Base-by-base conservation (phyloP, 78 protist species). In the Guillardia theta region DNA sequence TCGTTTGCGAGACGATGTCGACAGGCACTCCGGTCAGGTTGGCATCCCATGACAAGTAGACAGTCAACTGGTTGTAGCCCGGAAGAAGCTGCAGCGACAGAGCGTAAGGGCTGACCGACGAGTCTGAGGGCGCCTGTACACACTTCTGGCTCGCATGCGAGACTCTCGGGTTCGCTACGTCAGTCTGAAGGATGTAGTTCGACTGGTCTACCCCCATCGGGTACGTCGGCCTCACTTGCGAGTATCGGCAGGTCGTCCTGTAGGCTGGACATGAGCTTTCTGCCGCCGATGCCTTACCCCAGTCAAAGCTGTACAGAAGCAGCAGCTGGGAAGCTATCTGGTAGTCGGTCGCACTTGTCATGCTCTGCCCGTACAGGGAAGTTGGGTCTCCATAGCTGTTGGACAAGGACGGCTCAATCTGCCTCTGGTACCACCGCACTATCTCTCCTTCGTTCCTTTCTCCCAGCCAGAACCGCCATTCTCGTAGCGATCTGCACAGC, bases 401-500 rank as follows among this genome's bases (percentile, higher is more conserved):
- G 4, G 83, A 33, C 83, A 36, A 43, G 9, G 0, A 36, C 41
- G 83, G 83, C 3, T 36, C 10, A 22, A 70, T 12, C 45, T 36
- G 83, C 41, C 41, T 1, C 41, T 70, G 33, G 83, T 36, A 70
- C 41, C 45, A 24, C 33, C 36, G 12, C 33, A 22, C 21, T 15
- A 70, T 70, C 21, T 70, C 83, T 24, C 46, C 22, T 24, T 33
- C 46, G 45, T 24, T 33, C 41, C 83, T 36, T 43, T 70, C 83
- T 12, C 83, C 83, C 27, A 36, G n/a, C 83, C 83, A 70, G 83
- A 70, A 70, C 46, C 83, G 83, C 83, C 83, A 70, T 24, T 70
- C 83, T n/a, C n/a, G n/a, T n/a, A n/a, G n/a, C n/a, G n/a, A 53
- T 53, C 18, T 53, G 33, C 12, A 53, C 12, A 53, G 33, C 62